A percentile compares a stretch with the other conserved stretches of the same genome.
Evolutionary conservation across 768 basidiomycete genomes (phyloP).

Genomic region (Termitomyces sp.): DNA sequence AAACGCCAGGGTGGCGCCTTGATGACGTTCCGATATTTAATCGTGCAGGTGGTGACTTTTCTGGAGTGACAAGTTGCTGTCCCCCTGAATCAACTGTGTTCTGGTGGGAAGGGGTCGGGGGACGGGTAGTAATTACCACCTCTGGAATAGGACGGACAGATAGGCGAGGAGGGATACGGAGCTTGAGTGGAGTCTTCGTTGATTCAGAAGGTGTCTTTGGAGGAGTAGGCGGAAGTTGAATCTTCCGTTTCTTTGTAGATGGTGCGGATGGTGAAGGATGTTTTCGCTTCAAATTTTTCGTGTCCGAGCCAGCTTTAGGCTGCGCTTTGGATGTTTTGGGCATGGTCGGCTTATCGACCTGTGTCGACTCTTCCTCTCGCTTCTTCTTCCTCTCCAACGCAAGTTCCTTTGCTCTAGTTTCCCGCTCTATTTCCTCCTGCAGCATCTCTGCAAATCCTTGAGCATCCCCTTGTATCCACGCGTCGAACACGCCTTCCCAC

Average conservation of each 20-base stretch:
- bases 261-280: slow-evolving; percentile 1
- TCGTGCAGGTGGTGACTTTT: slow-evolving; percentile 12
- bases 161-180: slow-evolving; percentile 16
- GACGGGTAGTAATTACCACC: slow-evolving; percentile 11
- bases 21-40: not conserved
- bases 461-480: slow-evolving; percentile 86
- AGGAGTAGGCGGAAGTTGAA: slow-evolving; percentile 13
- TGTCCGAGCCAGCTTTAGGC: not conserved
- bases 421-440: slow-evolving; percentile 54
- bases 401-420: slow-evolving; percentile 50
- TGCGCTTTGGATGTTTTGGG: not conserved
- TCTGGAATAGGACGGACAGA: slow-evolving; percentile 12
- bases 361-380: slow-evolving; percentile 44
- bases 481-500: slow-evolving; percentile 90
- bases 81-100: not conserved
- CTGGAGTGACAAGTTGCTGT: slow-evolving; percentile 15
- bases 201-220: slow-evolving; percentile 16
- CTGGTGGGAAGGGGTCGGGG: slow-evolving; percentile 1
- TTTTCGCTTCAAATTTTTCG: slow-evolving; percentile 11
- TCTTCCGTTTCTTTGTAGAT: slow-evolving; percentile 17
- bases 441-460: slow-evolving; percentile 71
- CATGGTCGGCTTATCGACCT: slow-evolving; percentile 1
- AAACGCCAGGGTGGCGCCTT: not conserved
- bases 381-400: slow-evolving; percentile 53
- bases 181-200: not conserved